Base-by-base conservation (phyloP, 306 rosid genomes). In the Quercus dentata region DNA sequence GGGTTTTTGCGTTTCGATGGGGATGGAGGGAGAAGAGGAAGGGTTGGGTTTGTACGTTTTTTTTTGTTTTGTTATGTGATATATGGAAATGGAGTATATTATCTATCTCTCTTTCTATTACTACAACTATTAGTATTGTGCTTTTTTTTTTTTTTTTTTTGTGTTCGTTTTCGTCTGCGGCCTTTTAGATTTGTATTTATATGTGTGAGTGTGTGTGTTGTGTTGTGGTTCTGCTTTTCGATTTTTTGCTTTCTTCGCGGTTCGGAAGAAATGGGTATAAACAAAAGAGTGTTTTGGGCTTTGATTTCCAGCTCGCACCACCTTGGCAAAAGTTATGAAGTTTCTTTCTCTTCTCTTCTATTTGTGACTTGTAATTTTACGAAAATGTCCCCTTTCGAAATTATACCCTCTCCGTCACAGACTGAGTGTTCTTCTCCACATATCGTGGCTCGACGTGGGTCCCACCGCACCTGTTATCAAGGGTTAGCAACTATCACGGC, bases 1-100 rank as follows among this genome's bases (percentile, higher is more conserved):
- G 91, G 88, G 88, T 85, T 87, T 85, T 81, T 81, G 77, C 77
- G 77, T 56, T 71, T 76, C 6, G 44, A 41, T 23, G 25, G 3
- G 54, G 54, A 49, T 5, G 54, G 54, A 49, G 17, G 54, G 54
- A 49, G 54, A 15, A 18, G 73, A 21, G 49, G 54, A 15, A n/a
- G 73, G 49, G 49, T 68, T 68, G 4, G 25, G 73, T 38, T 31
- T 35, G 25, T 6, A 11, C 12, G 25, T 38, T 31, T 65, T 33
- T 33, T 31, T 31, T 63, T 30, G n/a, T 27, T 33, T 67, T 67
- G 9, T 67, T 67, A 6, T 33, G 11, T 17, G 46, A 41, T 41
- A 41, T 8, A 41, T 41, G 46, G 46, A 41, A 49, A 13, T 49
- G 17, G 54, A 10, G 54, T 49, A 1, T 12, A 49, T 49, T 49